These are phyloP conservation scores for Fusarium pseudonygamai DNA, from an alignment of 2,329 filamentous ascomycete species.

Conservation along the genomic window DNA sequence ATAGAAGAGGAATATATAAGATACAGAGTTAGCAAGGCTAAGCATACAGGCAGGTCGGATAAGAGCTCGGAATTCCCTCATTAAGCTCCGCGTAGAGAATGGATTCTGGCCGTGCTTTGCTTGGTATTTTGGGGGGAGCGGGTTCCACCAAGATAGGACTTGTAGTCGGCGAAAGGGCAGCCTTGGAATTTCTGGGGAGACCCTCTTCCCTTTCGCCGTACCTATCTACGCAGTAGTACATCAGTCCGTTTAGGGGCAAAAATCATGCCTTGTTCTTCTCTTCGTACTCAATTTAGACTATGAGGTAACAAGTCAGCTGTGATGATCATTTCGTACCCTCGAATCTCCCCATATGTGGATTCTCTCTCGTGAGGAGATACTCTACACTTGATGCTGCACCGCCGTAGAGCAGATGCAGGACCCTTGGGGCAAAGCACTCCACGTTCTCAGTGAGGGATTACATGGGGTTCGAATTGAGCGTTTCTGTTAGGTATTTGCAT, in stretches of 20 bases:
- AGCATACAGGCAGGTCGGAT: not conserved
- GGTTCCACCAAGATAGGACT: conserved; percentile 16
- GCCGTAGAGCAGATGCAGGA: not conserved
- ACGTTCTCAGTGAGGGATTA: not conserved
- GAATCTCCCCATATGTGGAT: conserved; percentile 4
- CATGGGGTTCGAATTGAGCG: not conserved
- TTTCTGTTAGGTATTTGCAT: conserved; percentile 25
- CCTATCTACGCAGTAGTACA: not conserved
- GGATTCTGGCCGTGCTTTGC: conserved; percentile 9
- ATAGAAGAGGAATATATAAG: conserved; percentile 34
- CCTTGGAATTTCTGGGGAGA: conserved; percentile 28
- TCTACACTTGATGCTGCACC: not conserved
- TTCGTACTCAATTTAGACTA: not conserved
- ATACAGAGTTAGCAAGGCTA: conserved; percentile 16
- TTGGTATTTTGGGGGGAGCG: conserved; percentile 15
- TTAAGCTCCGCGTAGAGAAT: conserved; percentile 22
- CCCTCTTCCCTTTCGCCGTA: conserved; percentile 7
- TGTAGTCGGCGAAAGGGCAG: conserved; percentile 18
- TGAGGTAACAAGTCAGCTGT: not conserved
- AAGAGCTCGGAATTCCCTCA: conserved; percentile 38
- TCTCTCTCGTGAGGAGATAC: not conserved
- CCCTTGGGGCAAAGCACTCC: not conserved
- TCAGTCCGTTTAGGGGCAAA: conserved; percentile 21
- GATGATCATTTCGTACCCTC: not conserved
- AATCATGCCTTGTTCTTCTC: conserved; percentile 12